phyloP scores from a whole-genome alignment of 1,139 yeast genomes.

The Taphrina pruni region DNA sequence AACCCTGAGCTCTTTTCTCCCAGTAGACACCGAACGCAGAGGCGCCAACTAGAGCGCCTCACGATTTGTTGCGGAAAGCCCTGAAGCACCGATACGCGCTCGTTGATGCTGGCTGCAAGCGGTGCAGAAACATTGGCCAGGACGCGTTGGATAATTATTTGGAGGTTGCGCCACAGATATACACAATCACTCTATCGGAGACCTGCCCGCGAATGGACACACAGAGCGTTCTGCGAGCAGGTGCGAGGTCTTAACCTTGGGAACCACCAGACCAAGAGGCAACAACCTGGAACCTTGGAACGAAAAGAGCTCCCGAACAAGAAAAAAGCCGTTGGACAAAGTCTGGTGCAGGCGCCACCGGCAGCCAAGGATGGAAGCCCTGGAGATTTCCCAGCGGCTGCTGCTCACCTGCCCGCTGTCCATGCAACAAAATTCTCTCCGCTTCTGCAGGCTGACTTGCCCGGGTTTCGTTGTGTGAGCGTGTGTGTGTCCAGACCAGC shows the following conservation, averaged over 20 bases:
- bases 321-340: constrained; percentile 2
- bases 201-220: constrained; percentile 1
- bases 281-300: background rate
- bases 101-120: no score
- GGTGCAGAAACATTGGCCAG: no score
- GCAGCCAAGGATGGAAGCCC: background rate
- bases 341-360: background rate
- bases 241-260: background rate
- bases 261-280: no score
- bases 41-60: no score
- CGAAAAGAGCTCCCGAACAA: background rate
- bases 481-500: no score
- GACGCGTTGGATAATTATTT: no score
- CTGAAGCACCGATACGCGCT: no score
- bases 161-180: background rate
- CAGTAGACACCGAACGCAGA: no score
- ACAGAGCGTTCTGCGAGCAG: background rate
- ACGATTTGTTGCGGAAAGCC: no score
- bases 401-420: background rate
- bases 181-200: constrained; percentile 2
- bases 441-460: background rate
- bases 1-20: no score
- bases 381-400: background rate
- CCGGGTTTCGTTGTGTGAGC: background rate
- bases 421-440: constrained; percentile 7